Evolutionary conservation across 73 alveolate genomes (phyloP), one percentile per base, ranked within the genome.

Genomic region (Urostyla sp.): DNA sequence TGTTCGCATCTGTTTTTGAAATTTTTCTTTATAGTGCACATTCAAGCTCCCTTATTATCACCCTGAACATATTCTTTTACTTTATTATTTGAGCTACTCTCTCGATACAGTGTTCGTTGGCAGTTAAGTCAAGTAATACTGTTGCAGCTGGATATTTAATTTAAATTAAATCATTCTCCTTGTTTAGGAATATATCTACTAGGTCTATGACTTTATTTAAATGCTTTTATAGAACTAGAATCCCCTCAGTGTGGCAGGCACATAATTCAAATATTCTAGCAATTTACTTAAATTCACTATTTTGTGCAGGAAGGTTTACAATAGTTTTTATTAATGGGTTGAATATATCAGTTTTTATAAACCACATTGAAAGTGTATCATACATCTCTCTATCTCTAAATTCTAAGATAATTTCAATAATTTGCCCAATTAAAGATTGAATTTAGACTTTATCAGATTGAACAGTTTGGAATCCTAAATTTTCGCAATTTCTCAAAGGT

Each of bases 141-240:
- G 91, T 81, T 13, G 91, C 85, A 16, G 91, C 85, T 26, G 91
- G 91, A 40, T 69, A 81, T 27, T 54, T 81, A 11, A 81, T 38
- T 45, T 53, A 4, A 3, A 69, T 46, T 6, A 69, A 55, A 69
- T 80, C 75, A 50, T 57, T 55, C 5, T 57, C 32, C 20, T 55
- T 7, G 16, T 23, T n/a, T 61, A 53, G 24, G 34, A 69, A 69
- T 31, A 34, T 20, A 24, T 34, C 60, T 13, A 43, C 46, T 58
- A 51, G 11, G 15, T 40, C 69, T 20, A 69, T 30, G 28, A 69
- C 50, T 48, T 37, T 24, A 43, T 37, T 38, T 3, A 69, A 13
- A 67, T 69, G 30, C 10, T 28, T 40, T 38, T 51, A 51, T 0
- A 81, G 49, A 4, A 81, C 59, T 1, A 36, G 18, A 5, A 81